phyloP scores from a whole-genome alignment of 2,329 filamentous ascomycete species.

The Aspergillus luchuensis region DNA sequence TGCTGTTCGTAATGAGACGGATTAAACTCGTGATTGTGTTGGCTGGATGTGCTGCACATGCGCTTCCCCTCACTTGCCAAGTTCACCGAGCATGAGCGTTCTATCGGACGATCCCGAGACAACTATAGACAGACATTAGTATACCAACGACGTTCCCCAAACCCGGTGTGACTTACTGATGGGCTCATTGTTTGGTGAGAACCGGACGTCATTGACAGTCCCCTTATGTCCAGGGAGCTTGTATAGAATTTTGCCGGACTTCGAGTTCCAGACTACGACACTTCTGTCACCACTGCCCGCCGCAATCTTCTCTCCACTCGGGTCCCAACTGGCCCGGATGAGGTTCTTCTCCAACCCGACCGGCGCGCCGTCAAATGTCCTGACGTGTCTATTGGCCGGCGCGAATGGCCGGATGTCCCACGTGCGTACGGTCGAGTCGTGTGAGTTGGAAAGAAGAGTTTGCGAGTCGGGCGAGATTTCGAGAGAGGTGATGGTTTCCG shows the following conservation, averaged over 20 bases:
- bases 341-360: constrained; percentile 89
- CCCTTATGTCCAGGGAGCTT: constrained; percentile 96
- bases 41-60: neutral
- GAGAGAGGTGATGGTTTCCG: constrained; percentile 87
- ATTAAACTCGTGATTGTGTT: neutral
- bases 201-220: constrained; percentile 90
- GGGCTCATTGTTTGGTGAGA: constrained; percentile 80
- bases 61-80: constrained; percentile 60
- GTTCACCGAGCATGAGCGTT: constrained; percentile 78
- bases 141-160: neutral
- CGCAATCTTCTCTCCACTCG: constrained; percentile 80
- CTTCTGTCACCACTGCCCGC: constrained; percentile 88
- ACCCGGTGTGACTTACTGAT: constrained; percentile 67
- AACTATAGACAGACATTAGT: constrained; percentile 55
- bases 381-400: constrained; percentile 78
- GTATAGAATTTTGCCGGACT: constrained; percentile 86
- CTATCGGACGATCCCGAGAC: constrained; percentile 89
- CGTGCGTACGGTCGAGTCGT: constrained; percentile 90
- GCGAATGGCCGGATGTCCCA: constrained; percentile 98
- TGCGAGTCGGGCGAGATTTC: constrained; percentile 92
- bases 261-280: constrained; percentile 85
- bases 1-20: neutral
- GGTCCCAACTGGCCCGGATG: constrained; percentile 86
- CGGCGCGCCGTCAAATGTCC: constrained; percentile 89
- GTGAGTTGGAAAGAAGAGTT: constrained; percentile 83